Conservation (phyloP, 2,329 filamentous ascomycete species). For the Didymellaceae sp. region DNA sequence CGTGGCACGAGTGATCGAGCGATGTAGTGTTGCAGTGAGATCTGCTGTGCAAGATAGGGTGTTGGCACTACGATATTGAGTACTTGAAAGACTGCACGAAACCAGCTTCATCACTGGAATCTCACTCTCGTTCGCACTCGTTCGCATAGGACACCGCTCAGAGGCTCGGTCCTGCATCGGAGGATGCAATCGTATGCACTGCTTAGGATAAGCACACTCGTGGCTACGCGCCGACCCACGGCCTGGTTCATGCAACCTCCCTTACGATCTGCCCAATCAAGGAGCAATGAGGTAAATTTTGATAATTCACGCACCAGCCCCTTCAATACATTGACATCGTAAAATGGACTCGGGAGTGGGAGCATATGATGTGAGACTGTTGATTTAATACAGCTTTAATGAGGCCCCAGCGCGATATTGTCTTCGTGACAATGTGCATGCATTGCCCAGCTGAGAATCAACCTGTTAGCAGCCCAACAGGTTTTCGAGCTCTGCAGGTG, state of each 20-base stretch:
- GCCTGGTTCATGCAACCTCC: constrained; percentile 30
- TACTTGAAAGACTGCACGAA: constrained; percentile 13
- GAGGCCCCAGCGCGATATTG: constrained; percentile 10
- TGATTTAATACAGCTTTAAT: constrained; percentile 12
- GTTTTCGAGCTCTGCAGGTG: constrained; percentile 72
- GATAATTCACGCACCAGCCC: constrained; percentile 23
- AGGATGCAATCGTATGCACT: constrained; percentile 3
- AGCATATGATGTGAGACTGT: constrained; percentile 6
- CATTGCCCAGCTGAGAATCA: not conserved
- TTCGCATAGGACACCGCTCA: constrained; percentile 5
- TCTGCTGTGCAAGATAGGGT: constrained; percentile 7
- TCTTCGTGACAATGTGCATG: constrained; percentile 11
- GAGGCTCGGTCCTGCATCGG: not conserved
- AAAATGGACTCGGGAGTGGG: constrained; percentile 7
- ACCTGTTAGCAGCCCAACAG: constrained; percentile 39
- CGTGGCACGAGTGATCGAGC: constrained; percentile 14
- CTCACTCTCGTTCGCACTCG: constrained; percentile 9
- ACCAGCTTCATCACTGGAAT: constrained; percentile 1
- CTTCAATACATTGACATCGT: constrained; percentile 7
- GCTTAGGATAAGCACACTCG: constrained; percentile 18
- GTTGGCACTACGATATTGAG: constrained; percentile 3
- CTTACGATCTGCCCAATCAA: constrained; percentile 23
- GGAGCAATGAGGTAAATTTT: constrained; percentile 11
- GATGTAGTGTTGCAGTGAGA: constrained; percentile 14
- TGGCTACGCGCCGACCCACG: constrained; percentile 35